Evolutionary conservation across 768 basidiomycete species (phyloP).

Genomic region (Kwoniella bestiolae): DNA sequence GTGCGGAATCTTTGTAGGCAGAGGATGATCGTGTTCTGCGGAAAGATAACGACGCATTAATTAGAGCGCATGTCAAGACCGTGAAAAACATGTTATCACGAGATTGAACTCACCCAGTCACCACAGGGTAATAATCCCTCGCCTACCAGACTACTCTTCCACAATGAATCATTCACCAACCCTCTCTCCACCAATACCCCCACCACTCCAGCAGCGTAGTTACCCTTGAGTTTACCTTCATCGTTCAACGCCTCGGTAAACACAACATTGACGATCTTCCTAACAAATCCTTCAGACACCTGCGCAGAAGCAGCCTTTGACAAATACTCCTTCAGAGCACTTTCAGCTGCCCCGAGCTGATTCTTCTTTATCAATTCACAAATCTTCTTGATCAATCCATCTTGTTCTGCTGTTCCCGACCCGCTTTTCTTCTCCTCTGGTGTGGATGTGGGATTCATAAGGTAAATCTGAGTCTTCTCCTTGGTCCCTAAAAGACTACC

Average conservation of each 20-base stretch:
- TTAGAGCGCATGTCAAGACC: no score
- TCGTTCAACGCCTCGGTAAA: slow-evolving; percentile 27
- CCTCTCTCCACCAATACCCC: slow-evolving; percentile 29
- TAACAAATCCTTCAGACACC: slow-evolving; percentile 25
- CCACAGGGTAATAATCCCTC: slow-evolving; percentile 38
- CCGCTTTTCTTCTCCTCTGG: not conserved
- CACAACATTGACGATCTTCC: slow-evolving; percentile 20
- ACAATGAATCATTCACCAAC: slow-evolving; percentile 44
- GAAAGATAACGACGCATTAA: not conserved
- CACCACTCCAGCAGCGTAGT: slow-evolving; percentile 38
- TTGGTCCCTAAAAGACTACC: slow-evolving; percentile 37
- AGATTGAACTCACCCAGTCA: slow-evolving; percentile 47
- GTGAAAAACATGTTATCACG: no score
- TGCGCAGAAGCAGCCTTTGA: not conserved
- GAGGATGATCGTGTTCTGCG: slow-evolving; percentile 38
- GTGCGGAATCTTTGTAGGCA: slow-evolving; percentile 25
- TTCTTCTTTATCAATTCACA: slow-evolving; percentile 9
- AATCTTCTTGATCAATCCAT: slow-evolving; percentile 8
- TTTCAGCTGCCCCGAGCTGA: not conserved
- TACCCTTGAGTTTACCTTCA: slow-evolving; percentile 19
- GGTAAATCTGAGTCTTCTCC: slow-evolving; percentile 26
- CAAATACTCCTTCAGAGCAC: slow-evolving; percentile 2
- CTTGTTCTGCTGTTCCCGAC: not conserved
- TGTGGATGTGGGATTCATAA: not conserved
- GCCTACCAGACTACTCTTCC: slow-evolving; percentile 36